Evolutionary conservation across 257 asterid species (phyloP).

Genomic region (Scutellaria minor): DNA sequence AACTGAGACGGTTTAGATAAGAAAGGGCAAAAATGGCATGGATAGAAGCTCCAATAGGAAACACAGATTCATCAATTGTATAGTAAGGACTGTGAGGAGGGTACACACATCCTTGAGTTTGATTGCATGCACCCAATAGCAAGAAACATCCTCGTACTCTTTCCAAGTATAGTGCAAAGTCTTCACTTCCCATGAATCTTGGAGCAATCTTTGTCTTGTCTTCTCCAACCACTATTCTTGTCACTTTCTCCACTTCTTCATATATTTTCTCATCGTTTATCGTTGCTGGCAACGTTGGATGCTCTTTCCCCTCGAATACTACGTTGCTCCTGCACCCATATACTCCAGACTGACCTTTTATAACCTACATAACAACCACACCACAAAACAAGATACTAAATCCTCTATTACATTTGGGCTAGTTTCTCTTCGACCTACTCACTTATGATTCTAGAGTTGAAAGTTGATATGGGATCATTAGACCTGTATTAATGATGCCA

Average conservation of each 20-base stretch:
- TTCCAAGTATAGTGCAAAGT: conserved; percentile 57
- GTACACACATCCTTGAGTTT: conserved; percentile 42
- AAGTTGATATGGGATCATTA: no score
- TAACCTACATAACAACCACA: conserved; percentile 35
- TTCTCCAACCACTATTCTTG: conserved; percentile 48
- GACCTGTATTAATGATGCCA: no score
- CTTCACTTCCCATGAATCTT: conserved; percentile 59
- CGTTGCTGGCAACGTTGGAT: conserved; percentile 58
- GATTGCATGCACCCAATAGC: conserved; percentile 50
- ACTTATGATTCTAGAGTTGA: no score
- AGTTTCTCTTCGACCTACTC: no score
- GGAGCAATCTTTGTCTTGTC: conserved; percentile 45
- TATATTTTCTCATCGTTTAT: conserved; percentile 46
- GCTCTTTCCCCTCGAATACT: conserved; percentile 48
- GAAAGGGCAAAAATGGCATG: conserved; percentile 60
- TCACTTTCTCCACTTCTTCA: conserved; percentile 38
- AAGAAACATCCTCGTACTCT: conserved; percentile 42
- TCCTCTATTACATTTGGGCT: no score
- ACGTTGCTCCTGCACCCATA: conserved; percentile 45
- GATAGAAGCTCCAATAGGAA: conserved; percentile 62
- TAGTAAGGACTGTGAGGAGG: conserved; percentile 60
- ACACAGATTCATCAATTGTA: conserved; percentile 58
- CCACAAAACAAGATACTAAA: no score
- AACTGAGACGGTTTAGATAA: conserved; percentile 35
- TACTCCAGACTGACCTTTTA: conserved; percentile 52